A percentile compares a stretch with the other conserved stretches of the same genome.
phyloP scores from a whole-genome alignment of 2,329 filamentous ascomycete genomes.

The Colletotrichum godetiae region DNA sequence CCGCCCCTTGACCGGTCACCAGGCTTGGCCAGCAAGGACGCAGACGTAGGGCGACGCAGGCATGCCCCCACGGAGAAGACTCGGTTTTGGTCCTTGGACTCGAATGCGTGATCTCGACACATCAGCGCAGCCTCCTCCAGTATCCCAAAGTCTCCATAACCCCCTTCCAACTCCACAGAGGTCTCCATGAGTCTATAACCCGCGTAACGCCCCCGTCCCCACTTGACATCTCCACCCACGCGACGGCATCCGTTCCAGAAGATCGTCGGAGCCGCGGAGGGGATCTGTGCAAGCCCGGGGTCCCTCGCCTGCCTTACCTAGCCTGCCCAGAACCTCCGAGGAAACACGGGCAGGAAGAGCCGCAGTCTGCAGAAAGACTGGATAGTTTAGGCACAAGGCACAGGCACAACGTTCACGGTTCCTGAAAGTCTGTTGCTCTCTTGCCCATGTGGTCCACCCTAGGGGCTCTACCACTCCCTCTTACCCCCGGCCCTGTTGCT shows the following conservation, averaged over 20 bases:
- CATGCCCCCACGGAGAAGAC: background rate
- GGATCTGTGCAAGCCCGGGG: constrained; percentile 11
- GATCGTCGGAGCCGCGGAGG: constrained; percentile 15
- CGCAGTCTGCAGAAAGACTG: background rate
- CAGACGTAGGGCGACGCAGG: background rate
- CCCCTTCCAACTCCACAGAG: background rate
- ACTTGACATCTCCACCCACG: constrained; percentile 1
- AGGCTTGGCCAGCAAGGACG: too few relatives aligned
- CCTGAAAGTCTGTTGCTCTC: background rate
- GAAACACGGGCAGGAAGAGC: constrained; percentile 1
- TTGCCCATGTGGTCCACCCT: background rate
- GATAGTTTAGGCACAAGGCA: background rate
- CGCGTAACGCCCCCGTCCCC: constrained; percentile 12
- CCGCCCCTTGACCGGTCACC: background rate
- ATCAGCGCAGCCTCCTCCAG: background rate
- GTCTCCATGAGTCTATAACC: background rate
- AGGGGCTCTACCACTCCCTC: background rate
- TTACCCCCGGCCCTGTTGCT: background rate
- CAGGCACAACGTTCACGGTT: background rate
- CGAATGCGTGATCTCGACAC: background rate
- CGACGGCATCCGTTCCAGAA: constrained; percentile 16
- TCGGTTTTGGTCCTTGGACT: background rate
- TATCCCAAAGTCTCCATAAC: background rate
- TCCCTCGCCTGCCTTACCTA: background rate
- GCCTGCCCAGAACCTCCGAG: background rate